phyloP scores from a whole-genome alignment of 2,329 filamentous ascomycete species.

The Knufia petricola region DNA sequence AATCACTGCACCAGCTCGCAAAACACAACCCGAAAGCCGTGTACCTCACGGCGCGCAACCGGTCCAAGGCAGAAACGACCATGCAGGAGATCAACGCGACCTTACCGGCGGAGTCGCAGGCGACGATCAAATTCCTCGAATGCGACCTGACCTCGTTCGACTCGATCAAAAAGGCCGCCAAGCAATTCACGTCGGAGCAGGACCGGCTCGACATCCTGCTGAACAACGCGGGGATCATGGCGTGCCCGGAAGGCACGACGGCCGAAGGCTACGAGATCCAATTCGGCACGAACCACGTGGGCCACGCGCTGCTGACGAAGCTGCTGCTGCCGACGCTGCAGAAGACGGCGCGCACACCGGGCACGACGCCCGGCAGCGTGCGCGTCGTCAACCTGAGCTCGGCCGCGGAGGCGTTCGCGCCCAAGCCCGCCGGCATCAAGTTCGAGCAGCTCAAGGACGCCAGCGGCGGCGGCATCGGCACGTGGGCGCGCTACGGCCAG shows the following conservation, averaged over 20 bases:
- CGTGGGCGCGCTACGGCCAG: slow-evolving; percentile 35
- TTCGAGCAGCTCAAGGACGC: slow-evolving; percentile 18
- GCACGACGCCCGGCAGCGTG: slow-evolving; percentile 8
- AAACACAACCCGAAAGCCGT: slow-evolving; percentile 37
- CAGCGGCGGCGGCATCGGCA: not conserved
- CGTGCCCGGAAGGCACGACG: slow-evolving; percentile 26
- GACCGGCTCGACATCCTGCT: slow-evolving; percentile 17
- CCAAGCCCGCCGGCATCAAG: slow-evolving; percentile 15
- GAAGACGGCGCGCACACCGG: slow-evolving; percentile 25
- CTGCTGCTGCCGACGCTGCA: slow-evolving; percentile 37
- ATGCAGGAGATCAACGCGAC: slow-evolving; percentile 30
- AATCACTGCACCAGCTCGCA: slow-evolving; percentile 36
- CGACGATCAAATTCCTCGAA: slow-evolving; percentile 30
- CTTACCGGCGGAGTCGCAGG: slow-evolving; percentile 12
- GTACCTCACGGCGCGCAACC: slow-evolving; percentile 36
- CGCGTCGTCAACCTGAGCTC: slow-evolving; percentile 24
- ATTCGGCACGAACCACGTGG: slow-evolving; percentile 44
- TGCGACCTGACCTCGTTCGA: slow-evolving; percentile 39
- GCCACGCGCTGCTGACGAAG: slow-evolving; percentile 41
- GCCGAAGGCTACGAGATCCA: slow-evolving; percentile 43
- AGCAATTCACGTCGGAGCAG: slow-evolving; percentile 14
- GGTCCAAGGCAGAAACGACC: slow-evolving; percentile 26
- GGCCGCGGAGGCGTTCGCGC: slow-evolving; percentile 13
- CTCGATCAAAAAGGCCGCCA: slow-evolving; percentile 35
- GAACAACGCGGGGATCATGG: slow-evolving; percentile 39